Evolutionary conservation across 805 yeast genomes (phyloP).

Genomic region (Barnettozyma pratensis): DNA sequence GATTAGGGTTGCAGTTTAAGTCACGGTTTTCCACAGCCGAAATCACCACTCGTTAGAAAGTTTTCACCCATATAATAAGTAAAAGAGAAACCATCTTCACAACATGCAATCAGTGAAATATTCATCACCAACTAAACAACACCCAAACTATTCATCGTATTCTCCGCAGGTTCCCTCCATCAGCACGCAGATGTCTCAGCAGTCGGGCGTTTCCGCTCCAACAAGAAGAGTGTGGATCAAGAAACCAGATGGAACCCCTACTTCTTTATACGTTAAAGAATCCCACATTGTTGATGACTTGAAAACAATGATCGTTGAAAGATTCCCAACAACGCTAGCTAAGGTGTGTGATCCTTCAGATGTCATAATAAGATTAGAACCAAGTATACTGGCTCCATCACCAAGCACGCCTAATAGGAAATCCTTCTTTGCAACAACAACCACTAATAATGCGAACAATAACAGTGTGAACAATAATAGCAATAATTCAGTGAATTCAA

Average conservation of each 20-base stretch:
- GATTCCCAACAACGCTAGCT: slow-evolving; percentile 65
- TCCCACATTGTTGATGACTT: slow-evolving; percentile 77
- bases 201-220: not conserved
- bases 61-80: too few species aligned
- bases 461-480: not conserved
- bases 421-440: slow-evolving; percentile 3
- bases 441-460: not conserved
- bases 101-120: not conserved
- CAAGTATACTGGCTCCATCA: slow-evolving; percentile 3
- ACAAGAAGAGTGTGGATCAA: slow-evolving; percentile 51
- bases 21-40: too few species aligned
- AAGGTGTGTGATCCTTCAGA: slow-evolving; percentile 66
- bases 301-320: slow-evolving; percentile 56
- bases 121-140: not conserved
- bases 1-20: too few species aligned
- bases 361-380: slow-evolving; percentile 32
- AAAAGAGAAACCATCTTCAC: not conserved
- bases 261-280: slow-evolving; percentile 59
- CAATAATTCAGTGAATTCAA: not conserved
- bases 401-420: slow-evolving; percentile 5
- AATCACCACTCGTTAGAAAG: too few species aligned
- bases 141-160: slow-evolving; percentile 7
- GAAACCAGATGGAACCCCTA: slow-evolving; percentile 50
- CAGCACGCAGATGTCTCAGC: not conserved
- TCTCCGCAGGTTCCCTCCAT: slow-evolving; percentile 1